A percentile compares a stretch with the other conserved stretches of the same genome.
These are phyloP conservation scores for Talaromyces albobiverticillius DNA, from an alignment of 2,329 filamentous ascomycete species.

Conservation along the genomic window DNA sequence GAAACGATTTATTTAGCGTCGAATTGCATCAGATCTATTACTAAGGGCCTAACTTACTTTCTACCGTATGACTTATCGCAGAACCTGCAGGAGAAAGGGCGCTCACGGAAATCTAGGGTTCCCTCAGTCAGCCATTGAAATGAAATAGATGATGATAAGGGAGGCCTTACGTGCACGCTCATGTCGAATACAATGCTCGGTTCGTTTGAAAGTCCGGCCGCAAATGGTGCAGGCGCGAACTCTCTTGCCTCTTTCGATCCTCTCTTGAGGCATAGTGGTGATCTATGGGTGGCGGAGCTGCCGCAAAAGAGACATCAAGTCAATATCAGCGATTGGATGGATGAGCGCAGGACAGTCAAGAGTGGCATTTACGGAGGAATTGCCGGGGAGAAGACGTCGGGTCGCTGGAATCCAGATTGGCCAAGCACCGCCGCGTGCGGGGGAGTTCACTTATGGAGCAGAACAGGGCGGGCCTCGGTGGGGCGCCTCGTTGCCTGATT, in stretches of 20 bases:
- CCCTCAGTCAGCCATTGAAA: neutral
- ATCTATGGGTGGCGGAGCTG: neutral
- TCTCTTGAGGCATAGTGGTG: slow-evolving; percentile 15
- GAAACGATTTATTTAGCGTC: slow-evolving; percentile 7
- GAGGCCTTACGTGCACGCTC: slow-evolving; percentile 28
- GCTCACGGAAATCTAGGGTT: slow-evolving; percentile 28
- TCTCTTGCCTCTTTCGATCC: slow-evolving; percentile 15
- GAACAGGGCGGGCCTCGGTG: neutral
- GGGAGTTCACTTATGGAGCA: slow-evolving; percentile 5
- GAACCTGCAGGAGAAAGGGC: slow-evolving; percentile 31
- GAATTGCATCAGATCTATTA: neutral
- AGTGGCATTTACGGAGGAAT: neutral
- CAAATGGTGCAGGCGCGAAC: slow-evolving; percentile 26
- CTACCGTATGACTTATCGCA: slow-evolving; percentile 32
- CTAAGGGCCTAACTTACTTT: slow-evolving; percentile 23
- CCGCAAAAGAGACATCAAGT: neutral
- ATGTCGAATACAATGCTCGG: slow-evolving; percentile 34
- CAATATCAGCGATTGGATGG: neutral
- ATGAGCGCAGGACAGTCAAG: neutral
- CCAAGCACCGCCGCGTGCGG: slow-evolving; percentile 6
- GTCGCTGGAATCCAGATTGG: slow-evolving; percentile 2
- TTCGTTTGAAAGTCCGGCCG: slow-evolving; percentile 30
- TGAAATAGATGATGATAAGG: neutral
- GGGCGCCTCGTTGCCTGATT: neutral
- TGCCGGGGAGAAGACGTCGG: neutral